Base-by-base conservation (phyloP, 306 rosid genomes). In the Canavalia ensiformis region DNA sequence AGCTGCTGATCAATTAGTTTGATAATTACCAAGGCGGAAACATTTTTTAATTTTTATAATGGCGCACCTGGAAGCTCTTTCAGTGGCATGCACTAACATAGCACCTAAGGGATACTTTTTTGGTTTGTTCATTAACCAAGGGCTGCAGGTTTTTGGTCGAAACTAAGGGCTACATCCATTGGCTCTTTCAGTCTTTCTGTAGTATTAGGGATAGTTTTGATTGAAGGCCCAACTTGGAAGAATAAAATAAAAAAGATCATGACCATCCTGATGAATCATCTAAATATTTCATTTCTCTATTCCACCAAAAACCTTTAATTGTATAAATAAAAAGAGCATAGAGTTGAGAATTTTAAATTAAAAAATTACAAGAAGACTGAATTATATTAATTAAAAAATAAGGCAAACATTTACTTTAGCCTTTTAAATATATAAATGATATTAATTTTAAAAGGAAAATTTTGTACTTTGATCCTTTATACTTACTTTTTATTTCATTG, bases 1-100 rank as follows among this genome's bases (percentile, higher is more conserved):
- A n/a, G 84, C 88, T 46, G 89, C 71, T 75, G 90, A 89, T 86
- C 90, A 88, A 74, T 88, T 88, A 60, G 82, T 82, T 2, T 77
- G 89, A 86, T 88, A 85, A 65, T 81, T 92, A 35, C 30, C 44
- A 39, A 72, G 75, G 80, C 69, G 88, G 75, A 87, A 77, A 72
- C 25, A 18, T 18, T 18, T 18, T 18, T 18, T 18, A 82, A 82
- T 81, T 75, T 91, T 68, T 30, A 65, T 64, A 74, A 31, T 44
- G 63, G 45, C 28, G 70, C 71, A 45, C 55, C 18, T 85, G 60
- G 72, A 37, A 29, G 67, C 64, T 74, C 35, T 64, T 76, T 55
- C 30, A 28, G 30, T 68, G 45, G 58, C 68, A 70, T 68, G 6
- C 35, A 57, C 12, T 41, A 73, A 18, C 37, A 28, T 57, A 8